phyloP scores from a whole-genome alignment of 2,329 filamentous ascomycete genomes.

The Neocucurbitaria cava region DNA sequence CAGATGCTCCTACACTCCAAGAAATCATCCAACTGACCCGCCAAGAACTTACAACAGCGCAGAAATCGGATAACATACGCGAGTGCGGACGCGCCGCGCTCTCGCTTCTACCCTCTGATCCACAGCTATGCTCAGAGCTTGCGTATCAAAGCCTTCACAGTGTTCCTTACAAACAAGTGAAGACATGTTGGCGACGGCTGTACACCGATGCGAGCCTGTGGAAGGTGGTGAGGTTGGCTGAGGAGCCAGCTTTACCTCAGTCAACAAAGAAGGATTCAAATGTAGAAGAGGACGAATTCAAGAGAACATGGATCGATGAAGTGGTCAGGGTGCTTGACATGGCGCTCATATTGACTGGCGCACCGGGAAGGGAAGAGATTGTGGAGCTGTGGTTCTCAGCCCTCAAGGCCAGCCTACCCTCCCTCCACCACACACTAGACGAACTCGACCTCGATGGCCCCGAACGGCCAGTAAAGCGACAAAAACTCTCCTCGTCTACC shows the following conservation, averaged over 20 bases:
- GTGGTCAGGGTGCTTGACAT: conserved; percentile 75
- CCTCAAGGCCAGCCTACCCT: conserved; percentile 43
- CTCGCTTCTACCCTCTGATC: conserved; percentile 42
- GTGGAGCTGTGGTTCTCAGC: conserved; percentile 60
- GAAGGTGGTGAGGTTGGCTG: conserved; percentile 56
- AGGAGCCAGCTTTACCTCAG: conserved; percentile 4
- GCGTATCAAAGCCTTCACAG: conserved; percentile 73
- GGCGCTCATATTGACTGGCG: conserved; percentile 73
- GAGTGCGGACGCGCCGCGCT: conserved; percentile 53
- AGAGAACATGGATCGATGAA: conserved; percentile 57
- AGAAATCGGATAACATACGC: conserved; percentile 40
- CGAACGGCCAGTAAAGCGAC: conserved; percentile 24
- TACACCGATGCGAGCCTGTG: conserved; percentile 75
- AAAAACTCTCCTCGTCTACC: conserved; percentile 14
- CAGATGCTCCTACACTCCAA: conserved; percentile 25
- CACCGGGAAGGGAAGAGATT: conserved; percentile 37
- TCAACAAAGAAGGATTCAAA: background rate
- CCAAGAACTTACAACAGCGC: conserved; percentile 27
- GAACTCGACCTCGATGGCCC: background rate
- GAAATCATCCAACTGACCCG: conserved; percentile 36
- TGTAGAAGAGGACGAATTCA: conserved; percentile 10
- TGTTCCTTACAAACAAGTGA: conserved; percentile 71
- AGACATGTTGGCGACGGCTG: conserved; percentile 71
- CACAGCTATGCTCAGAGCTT: conserved; percentile 63
- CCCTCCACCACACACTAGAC: background rate